Evolutionary conservation across 169 alveolate species (phyloP).

Genomic region (Eimeria tenella): DNA sequence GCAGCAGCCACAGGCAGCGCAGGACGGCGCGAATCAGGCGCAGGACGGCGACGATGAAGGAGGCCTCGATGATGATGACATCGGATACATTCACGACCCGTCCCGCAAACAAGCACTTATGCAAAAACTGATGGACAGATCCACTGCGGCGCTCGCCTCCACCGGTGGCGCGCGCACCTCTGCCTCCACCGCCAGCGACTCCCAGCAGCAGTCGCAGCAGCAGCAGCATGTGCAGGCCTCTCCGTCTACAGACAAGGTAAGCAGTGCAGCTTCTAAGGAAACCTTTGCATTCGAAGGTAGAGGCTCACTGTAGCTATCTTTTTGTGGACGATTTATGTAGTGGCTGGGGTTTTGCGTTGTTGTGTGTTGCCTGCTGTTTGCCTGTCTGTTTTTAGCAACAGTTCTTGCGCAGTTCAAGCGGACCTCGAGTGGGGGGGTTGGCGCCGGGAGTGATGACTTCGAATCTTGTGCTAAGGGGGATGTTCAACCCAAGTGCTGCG

Average conservation of each 20-base stretch:
- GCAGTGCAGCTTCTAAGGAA: slow-evolving; percentile 56
- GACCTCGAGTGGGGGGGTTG: slow-evolving; percentile 10
- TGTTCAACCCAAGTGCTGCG: slow-evolving; percentile 69
- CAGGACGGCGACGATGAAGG: slow-evolving; percentile 74
- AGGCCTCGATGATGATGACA: slow-evolving; percentile 76
- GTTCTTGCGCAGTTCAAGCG: slow-evolving; percentile 40
- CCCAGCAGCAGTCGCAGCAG: slow-evolving; percentile 49
- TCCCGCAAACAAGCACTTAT: slow-evolving; percentile 74
- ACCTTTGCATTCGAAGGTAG: not conserved
- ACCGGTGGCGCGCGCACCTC: slow-evolving; percentile 28
- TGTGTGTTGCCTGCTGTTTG: slow-evolving; percentile 25
- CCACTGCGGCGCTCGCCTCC: slow-evolving; percentile 35
- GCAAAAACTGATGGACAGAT: slow-evolving; percentile 77
- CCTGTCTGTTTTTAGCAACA: slow-evolving; percentile 38
- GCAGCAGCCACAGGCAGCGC: slow-evolving; percentile 65
- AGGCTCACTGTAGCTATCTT: not conserved
- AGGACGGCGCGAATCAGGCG: slow-evolving; percentile 35
- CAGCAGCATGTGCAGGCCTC: slow-evolving; percentile 45
- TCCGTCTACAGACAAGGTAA: slow-evolving; percentile 57
- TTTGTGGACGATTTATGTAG: not conserved
- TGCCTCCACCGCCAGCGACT: slow-evolving; percentile 50
- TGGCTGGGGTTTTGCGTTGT: not conserved
- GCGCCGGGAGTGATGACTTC: slow-evolving; percentile 34
- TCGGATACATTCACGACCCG: slow-evolving; percentile 68
- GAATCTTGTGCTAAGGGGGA: slow-evolving; percentile 14